These are phyloP conservation scores for Capillidium heterosporum DNA, from an alignment of 371 early-diverging fungal genomes.

Conservation along the genomic window DNA sequence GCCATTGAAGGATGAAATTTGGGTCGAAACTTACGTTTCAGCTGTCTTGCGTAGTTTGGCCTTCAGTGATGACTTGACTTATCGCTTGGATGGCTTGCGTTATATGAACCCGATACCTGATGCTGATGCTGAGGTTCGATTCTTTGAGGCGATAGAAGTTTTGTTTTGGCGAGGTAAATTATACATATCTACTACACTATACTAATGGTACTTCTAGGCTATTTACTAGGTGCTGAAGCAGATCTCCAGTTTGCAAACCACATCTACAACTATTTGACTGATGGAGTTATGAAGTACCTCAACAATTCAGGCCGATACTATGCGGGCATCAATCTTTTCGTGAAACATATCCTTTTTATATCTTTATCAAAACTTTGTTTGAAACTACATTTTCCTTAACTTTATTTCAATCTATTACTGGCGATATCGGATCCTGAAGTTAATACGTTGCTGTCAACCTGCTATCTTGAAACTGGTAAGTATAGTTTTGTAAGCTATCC, in stretches of 20 bases:
- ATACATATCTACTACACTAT: background rate
- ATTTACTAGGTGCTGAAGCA: conserved; percentile 87
- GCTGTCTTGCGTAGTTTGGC: conserved; percentile 74
- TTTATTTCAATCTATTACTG: conserved; percentile 15
- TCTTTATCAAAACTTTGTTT: background rate
- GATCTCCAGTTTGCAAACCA: conserved; percentile 81
- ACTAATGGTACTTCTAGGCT: conserved; percentile 23
- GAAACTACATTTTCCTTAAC: conserved; percentile 7
- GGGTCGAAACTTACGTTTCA: conserved; percentile 80
- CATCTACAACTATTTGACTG: conserved; percentile 64
- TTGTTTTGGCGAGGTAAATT: conserved; percentile 57
- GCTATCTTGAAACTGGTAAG: conserved; percentile 44
- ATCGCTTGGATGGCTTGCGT: conserved; percentile 69
- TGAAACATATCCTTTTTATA: conserved; percentile 20
- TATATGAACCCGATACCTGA: conserved; percentile 69
- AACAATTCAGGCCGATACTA: conserved; percentile 56
- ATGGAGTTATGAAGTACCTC: conserved; percentile 76
- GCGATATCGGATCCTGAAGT: conserved; percentile 73
- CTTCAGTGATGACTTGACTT: conserved; percentile 72
- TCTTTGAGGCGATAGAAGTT: conserved; percentile 65
- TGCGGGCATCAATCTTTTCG: conserved; percentile 61
- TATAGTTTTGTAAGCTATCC: background rate
- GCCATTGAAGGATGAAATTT: conserved; percentile 29
- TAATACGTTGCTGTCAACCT: conserved; percentile 60
- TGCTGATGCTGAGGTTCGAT: conserved; percentile 44